Percentiles rank a stretch among this genome's conserved stretches.
Conservation (phyloP, 345 rosid genomes). For the Garcia nutans region DNA sequence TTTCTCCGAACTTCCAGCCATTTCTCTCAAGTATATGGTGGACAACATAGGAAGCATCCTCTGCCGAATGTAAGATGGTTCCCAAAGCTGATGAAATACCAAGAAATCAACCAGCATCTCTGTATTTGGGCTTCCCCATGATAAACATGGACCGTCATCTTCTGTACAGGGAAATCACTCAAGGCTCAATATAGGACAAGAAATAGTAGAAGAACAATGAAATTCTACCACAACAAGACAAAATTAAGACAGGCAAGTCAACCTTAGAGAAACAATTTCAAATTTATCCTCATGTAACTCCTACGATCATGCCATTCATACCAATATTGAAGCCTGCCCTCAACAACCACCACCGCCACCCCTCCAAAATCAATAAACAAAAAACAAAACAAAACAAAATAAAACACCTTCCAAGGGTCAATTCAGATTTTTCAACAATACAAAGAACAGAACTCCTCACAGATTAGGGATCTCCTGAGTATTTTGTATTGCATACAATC, state of each 20-base stretch:
- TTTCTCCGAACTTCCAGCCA: constrained; percentile 41
- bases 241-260: neutral
- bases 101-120: constrained; percentile 80
- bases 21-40: constrained; percentile 70
- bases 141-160: constrained; percentile 35
- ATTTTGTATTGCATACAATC: neutral
- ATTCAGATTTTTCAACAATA: too few relatives aligned
- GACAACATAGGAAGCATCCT: constrained; percentile 81
- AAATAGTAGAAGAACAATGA: neutral
- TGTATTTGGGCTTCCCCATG: constrained; percentile 70
- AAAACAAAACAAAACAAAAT: too few relatives aligned
- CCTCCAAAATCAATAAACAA: too few relatives aligned
- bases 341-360: too few relatives aligned
- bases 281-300: too few relatives aligned
- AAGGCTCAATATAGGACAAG: constrained; percentile 8
- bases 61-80: constrained; percentile 70
- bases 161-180: constrained; percentile 34
- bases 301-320: too few relatives aligned
- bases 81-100: constrained; percentile 68
- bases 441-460: neutral
- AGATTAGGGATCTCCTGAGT: neutral
- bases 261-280: too few relatives aligned
- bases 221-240: neutral
- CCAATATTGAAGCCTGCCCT: too few relatives aligned
- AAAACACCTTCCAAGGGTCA: too few relatives aligned